Base-by-base conservation (phyloP, 2,329 filamentous ascomycete species). In the Myrmaecium sp. region DNA sequence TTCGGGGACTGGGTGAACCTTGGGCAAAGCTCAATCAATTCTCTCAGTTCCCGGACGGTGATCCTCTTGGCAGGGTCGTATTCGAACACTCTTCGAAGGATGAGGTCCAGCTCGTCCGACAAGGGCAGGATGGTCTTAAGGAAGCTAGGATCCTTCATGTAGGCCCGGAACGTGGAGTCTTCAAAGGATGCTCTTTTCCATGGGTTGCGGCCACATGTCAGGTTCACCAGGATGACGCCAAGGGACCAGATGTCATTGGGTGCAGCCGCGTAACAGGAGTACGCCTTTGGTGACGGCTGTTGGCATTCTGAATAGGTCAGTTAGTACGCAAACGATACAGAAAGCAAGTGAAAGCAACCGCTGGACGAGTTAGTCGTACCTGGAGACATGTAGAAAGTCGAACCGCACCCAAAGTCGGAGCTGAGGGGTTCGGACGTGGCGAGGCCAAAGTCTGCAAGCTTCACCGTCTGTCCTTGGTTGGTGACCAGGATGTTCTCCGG, bases 371-470 rank as follows among this genome's bases (percentile, higher is more conserved):
- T 36, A 21, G 25, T 60, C 69, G 53, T 77, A 94, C 86, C 86
- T 69, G 89, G 89, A 47, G 83, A 93, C 89, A 95, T 98, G 60
- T 98, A 98, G 47, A 95, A 95, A 9, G 86, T 95, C 17, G 89
- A 95, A 36, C 89, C 89, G 52, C 89, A 98, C 45, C 89, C 89
- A 55, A 93, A 94, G 52, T 98, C 89, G 41, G 83, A 78, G 36
- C 86, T 93, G 39, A 75, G 64, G 38, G 72, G 66, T 38, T 86
- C 80, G 31, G 72, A 74, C 14, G 83, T 95, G 32, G 89, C 89
- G 29, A 98, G 69, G 49, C 89, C 89, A 64, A 98, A 98, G 56
- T 98, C 89, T 38, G 86, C 89, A 38, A 98, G 69, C 60, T 95
- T 93, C 47, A 93, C 81, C 18, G 82, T 89, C 57, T 76, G 71